Percentiles rank a stretch among this genome's conserved stretches.
phyloP scores from a whole-genome alignment of 768 basidiomycete genomes.

The Naganishia friedmannii region DNA sequence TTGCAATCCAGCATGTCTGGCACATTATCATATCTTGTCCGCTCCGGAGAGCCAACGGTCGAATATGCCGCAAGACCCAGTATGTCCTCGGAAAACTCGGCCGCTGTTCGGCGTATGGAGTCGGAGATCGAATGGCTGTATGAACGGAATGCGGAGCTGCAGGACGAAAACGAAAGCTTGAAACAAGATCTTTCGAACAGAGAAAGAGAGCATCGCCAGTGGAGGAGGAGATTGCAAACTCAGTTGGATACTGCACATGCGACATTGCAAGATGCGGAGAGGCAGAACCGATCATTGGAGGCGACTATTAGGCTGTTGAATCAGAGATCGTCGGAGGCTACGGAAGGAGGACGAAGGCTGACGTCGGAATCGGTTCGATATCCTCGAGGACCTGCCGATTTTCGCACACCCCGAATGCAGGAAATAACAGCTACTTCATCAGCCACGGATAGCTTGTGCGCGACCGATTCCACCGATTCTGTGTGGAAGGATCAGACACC shows the following conservation, averaged over 20 bases:
- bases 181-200: neutral
- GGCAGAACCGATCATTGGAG: constrained; percentile 23
- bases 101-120: constrained; percentile 9
- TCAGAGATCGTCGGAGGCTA: neutral
- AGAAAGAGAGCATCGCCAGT: constrained; percentile 10
- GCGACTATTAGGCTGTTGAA: constrained; percentile 2
- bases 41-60: neutral
- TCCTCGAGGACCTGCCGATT: neutral
- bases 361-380: neutral
- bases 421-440: neutral
- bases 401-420: neutral
- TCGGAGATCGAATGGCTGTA: constrained; percentile 27
- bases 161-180: constrained; percentile 22
- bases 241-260: constrained; percentile 21
- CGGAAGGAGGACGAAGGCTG: neutral
- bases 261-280: constrained; percentile 19
- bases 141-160: constrained; percentile 26
- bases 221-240: constrained; percentile 1
- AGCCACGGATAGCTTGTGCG: neutral
- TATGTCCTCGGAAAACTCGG: neutral
- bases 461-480: neutral
- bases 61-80: neutral
- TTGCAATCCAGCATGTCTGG: constrained; percentile 4
- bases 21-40: neutral
- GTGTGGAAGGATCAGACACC: neutral